A percentile compares a stretch with the other conserved stretches of the same genome.
Evolutionary conservation across 1,139 yeast species (phyloP).

Genomic region (Groenewaldozyma auringiensis): DNA sequence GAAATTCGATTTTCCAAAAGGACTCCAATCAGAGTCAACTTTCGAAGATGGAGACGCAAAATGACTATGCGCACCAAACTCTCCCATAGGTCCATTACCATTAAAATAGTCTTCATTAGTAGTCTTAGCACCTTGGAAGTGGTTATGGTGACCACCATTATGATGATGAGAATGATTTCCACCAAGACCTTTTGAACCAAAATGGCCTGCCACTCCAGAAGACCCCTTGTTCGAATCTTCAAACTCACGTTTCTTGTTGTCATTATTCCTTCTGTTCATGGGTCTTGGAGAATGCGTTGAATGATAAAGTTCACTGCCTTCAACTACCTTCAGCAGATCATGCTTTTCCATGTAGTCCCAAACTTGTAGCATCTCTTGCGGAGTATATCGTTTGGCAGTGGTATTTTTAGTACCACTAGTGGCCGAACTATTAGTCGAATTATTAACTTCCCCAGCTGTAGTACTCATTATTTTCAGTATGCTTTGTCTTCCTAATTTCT

Average conservation of each 20-base stretch:
- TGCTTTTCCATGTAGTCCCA: slow-evolving; percentile 42
- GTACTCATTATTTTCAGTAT: no score
- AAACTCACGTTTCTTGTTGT: background rate
- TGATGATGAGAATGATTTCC: background rate
- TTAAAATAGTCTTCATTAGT: background rate
- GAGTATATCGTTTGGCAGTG: slow-evolving; percentile 31
- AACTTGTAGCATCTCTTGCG: slow-evolving; percentile 48
- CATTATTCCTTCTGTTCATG: background rate
- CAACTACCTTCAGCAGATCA: slow-evolving; percentile 20
- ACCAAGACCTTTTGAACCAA: background rate
- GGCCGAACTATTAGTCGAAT: no score
- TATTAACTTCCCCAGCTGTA: no score
- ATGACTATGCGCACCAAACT: background rate
- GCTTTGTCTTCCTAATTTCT: no score
- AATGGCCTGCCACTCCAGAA: background rate
- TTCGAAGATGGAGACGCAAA: background rate
- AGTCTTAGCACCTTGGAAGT: background rate
- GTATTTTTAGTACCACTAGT: slow-evolving; percentile 21
- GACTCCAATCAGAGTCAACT: slow-evolving; percentile 4
- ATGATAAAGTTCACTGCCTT: slow-evolving; percentile 5
- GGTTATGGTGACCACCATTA: background rate
- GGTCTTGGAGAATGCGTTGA: slow-evolving; percentile 5
- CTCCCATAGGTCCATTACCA: slow-evolving; percentile 1
- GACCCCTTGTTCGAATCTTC: background rate
- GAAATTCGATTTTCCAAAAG: slow-evolving; percentile 3